Evolutionary conservation across 2,329 filamentous ascomycete species (phyloP), one percentile per base, ranked within the genome.

Genomic region (Neofusicoccum ribis): DNA sequence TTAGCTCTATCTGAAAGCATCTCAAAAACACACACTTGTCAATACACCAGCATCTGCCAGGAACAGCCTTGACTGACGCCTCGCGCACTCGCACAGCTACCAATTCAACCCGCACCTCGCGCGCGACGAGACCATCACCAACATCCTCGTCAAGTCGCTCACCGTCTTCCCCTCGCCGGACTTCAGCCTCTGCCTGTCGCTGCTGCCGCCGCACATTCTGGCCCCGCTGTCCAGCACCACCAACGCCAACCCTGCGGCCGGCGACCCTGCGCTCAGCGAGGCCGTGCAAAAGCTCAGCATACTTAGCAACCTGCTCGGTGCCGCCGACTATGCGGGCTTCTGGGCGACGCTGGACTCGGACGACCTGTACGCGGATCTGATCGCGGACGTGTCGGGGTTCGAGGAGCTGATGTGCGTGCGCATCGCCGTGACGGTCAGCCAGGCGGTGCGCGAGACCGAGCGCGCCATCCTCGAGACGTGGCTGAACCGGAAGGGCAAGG

Each of bases 81-180:
- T 31, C 12, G 7, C 36, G 12, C 37, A 34, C 44, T 20, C 37
- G 37, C 5, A 67, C 73, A 99, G 95, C 70, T 99, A 99, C 86
- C 96, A 99, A 84, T 97, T 99, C 84, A 99, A 99, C 88, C 95
- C 95, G 61, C 93, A 98, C 84, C 92, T 97, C 73, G 89, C 93
- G 77, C 94, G 95, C 84, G 91, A 97, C 77, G 95, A 99, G 81
- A 92, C 94, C 76, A 93, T 95, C 80, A 98, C 95, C 85, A 98
- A 98, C 86, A 91, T 98, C 83, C 92, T 99, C 79, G 93, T 96
- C 85, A 99, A 98, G 86, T 87, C 93, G 71, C 89, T 99, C 78
- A 97, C 94, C 72, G 91, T 97, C 82, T 99, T 99, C 85, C 95
- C 95, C 69, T 93, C 91, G 20, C 89, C 95, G 50, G 93, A 98